Conservation (phyloP, 306 rosid genomes). For the Mucuna pruriens region DNA sequence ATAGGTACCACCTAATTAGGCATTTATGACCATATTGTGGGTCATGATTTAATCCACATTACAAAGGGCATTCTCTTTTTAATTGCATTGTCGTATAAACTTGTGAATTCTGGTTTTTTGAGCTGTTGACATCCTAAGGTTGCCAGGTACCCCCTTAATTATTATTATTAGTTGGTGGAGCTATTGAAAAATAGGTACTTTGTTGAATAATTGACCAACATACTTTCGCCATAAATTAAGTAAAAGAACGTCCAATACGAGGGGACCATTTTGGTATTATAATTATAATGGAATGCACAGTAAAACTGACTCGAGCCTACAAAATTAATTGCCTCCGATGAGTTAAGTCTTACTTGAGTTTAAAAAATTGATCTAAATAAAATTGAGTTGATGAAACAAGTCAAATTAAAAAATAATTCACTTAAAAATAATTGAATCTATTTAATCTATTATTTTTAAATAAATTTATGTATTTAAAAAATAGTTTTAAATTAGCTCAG, state of each 20-base stretch:
- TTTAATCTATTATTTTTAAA: too few species aligned
- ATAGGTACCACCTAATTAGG: slow-evolving; percentile 24
- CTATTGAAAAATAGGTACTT: neutral
- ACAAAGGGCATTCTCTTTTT: neutral
- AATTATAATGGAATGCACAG: neutral
- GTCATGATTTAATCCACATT: slow-evolving; percentile 1
- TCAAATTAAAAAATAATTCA: too few species aligned
- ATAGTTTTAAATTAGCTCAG: too few species aligned
- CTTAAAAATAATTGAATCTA: too few species aligned
- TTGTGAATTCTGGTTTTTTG: slow-evolving; percentile 12
- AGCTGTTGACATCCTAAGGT: slow-evolving; percentile 30
- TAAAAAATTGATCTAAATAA: too few species aligned
- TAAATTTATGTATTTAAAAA: too few species aligned
- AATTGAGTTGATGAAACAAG: too few species aligned
- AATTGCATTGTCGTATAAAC: neutral
- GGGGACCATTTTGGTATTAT: neutral
- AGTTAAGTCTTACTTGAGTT: too few species aligned
- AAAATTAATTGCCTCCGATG: too few species aligned
- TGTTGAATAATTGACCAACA: neutral
- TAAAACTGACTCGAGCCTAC: too few species aligned
- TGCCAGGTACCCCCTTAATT: slow-evolving; percentile 13
- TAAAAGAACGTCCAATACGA: neutral
- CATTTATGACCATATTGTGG: neutral
- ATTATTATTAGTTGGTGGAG: slow-evolving; percentile 12
- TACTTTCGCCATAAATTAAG: neutral